Evolutionary conservation across 75 land plant genomes (phyloP), one percentile per base, ranked within the genome.

Genomic region (Isoetes taiwanensis): DNA sequence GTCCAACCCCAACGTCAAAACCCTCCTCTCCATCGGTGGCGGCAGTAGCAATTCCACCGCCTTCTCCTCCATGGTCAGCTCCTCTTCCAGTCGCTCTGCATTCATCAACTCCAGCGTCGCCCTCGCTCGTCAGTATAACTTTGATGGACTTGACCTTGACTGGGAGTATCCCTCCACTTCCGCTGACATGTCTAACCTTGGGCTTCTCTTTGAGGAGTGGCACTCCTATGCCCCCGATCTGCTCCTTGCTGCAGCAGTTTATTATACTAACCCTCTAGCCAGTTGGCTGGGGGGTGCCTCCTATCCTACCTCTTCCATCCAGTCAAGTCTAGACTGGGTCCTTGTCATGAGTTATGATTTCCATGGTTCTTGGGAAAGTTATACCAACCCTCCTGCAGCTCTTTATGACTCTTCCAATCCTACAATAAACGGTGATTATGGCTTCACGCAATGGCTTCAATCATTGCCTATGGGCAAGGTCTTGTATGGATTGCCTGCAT

Each of bases 281-380:
- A n/a, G 12, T 23, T 46, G 50, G 50, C 16, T 46, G 50, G 50
- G 50, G 5, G 50, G 50, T 4, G 50, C 50, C 6, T 19, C 50
- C 4, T 46, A 46, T 23, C 50, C 50, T 19, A 23, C 23, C 4
- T 16, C 50, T 5, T 46, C 50, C 6, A 46, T 46, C 6, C 50
- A 46, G 16, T 5, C 50, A 46, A 46, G 25, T 23, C 16, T 46
- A 23, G 19, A 46, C 50, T 46, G 50, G 50, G 25, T 46, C 50
- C 50, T 46, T 8, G n/a, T 46, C 50, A 46, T 46, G 50, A 23
- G 21, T 8, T 46, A 46, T n/a, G 50, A 46, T 46, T 46, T 46
- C 50, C 50, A 46, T 23, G 50, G 50, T 5, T n/a, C 50, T 3
- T 46, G 5, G 12, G 50, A 46, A n/a, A 6, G 5, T 8, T 6